Percentiles rank a stretch among this genome's conserved stretches.
Conservation (phyloP, 495 filamentous ascomycete species). For the Penicillium maclennaniae region DNA sequence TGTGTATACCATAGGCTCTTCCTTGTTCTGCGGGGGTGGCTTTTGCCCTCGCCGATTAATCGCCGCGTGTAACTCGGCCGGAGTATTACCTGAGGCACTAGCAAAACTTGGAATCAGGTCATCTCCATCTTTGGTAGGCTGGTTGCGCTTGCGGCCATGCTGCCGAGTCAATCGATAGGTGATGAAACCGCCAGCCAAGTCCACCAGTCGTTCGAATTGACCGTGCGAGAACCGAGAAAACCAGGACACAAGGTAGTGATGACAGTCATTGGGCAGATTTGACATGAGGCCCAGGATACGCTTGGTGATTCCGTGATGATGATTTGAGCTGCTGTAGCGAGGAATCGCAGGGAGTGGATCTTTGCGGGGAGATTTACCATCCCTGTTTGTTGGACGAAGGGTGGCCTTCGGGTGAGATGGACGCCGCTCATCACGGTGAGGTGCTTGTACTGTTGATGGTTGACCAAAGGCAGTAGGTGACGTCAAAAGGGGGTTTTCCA, state of each 20-base stretch:
- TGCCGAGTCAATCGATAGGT: slow-evolving; percentile 77
- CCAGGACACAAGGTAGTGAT: slow-evolving; percentile 83
- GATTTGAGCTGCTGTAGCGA: slow-evolving; percentile 40
- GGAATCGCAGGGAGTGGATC: slow-evolving; percentile 7
- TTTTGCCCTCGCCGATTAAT: slow-evolving; percentile 58
- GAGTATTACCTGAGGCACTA: slow-evolving; percentile 54
- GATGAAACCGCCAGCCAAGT: slow-evolving; percentile 74
- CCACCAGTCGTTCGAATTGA: slow-evolving; percentile 68
- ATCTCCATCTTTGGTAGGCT: slow-evolving; percentile 51
- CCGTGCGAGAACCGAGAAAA: slow-evolving; percentile 67
- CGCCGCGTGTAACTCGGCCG: slow-evolving; percentile 74
- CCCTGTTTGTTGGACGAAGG: slow-evolving; percentile 15
- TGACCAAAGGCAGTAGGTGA: slow-evolving; percentile 15
- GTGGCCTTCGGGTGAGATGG: slow-evolving; percentile 27
- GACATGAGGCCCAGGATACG: slow-evolving; percentile 77
- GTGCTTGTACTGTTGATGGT: background rate
- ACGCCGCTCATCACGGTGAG: slow-evolving; percentile 24
- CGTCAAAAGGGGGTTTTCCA: slow-evolving; percentile 77
- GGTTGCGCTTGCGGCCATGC: slow-evolving; percentile 60
- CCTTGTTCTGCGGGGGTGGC: slow-evolving; percentile 35
- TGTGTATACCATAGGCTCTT: slow-evolving; percentile 60
- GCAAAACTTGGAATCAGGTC: slow-evolving; percentile 69
- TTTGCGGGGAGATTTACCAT: slow-evolving; percentile 20
- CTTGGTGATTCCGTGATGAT: slow-evolving; percentile 83
- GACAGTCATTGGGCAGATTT: slow-evolving; percentile 70